phyloP scores from a whole-genome alignment of 2,329 filamentous ascomycete species.

The Fusarium metavorans region DNA sequence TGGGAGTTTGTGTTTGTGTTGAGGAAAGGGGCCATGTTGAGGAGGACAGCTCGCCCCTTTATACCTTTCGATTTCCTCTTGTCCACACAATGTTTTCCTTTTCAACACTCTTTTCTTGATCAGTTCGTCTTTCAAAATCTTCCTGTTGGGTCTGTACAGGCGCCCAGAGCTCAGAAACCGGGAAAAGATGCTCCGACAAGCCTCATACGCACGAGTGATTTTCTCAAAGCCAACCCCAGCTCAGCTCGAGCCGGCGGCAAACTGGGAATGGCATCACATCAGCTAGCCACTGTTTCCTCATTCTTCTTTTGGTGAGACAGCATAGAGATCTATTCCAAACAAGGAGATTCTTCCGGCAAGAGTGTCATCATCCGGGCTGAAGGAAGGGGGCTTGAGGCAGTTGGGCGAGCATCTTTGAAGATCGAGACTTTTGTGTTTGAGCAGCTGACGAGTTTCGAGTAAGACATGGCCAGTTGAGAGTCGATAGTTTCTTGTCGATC shows the following conservation, averaged over 20 bases:
- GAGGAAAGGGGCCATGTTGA: background rate
- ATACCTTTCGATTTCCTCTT: background rate
- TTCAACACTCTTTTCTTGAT: background rate
- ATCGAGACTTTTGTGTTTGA: background rate
- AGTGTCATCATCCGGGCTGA: background rate
- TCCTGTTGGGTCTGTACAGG: background rate
- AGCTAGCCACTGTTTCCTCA: background rate
- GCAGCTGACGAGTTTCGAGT: background rate
- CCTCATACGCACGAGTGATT: background rate
- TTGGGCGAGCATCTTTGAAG: background rate
- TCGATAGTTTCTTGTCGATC: background rate
- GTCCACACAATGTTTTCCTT: background rate
- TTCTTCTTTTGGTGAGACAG: background rate
- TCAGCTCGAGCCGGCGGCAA: background rate
- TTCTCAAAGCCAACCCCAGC: background rate
- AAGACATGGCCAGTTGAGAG: background rate
- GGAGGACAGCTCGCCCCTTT: background rate
- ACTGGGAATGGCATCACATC: background rate
- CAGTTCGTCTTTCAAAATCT: background rate
- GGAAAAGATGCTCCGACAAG: background rate
- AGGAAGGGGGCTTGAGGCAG: background rate
- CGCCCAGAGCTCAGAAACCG: background rate
- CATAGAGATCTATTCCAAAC: background rate
- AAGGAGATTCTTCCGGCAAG: background rate
- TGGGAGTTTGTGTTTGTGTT: background rate